Base-by-base conservation (phyloP, 345 rosid species). In the Sisymbrium altissimum region DNA sequence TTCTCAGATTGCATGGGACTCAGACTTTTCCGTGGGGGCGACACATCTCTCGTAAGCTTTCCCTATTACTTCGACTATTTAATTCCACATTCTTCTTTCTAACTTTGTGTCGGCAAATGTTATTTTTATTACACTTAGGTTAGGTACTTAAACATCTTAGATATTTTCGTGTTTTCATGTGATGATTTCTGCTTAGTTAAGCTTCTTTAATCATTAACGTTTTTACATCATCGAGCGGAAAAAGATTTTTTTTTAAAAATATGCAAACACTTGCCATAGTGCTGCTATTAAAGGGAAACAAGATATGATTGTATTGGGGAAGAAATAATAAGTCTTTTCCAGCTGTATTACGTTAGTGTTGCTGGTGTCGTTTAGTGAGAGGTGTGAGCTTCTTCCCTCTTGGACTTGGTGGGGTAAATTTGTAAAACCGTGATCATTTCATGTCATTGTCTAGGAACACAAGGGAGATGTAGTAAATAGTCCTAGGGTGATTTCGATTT, bases 1-100 rank as follows among this genome's bases (percentile, higher is more conserved):
- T 68, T 68, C 72, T 73, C 85, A 90, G 98, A 85, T 49, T 93
- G 98, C 80, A 74, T 82, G 19, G 85, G 88, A 73, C 78, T 90
- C 75, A 81, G 89, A 68, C 48, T 88, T 57, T 82, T 87, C 67
- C 74, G 95, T 76, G 90, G 89, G 80, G 77, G 83, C 50, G 89
- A 87, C 80, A 70, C 87, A 13, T 78, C 91, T 68, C 78, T 80
- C 90, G 98, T 92, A 71, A 80, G 84, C 53, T 73, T 25, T 14
- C 23, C 15, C 14, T 50, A 27, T n/a, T n/a, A n/a, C n/a, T n/a
- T n/a, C n/a, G n/a, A n/a, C n/a, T n/a, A n/a, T 73, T 40, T 79
- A 63, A 72, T 65, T 18, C 25, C 0, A 35, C 41, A 14, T 70
- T 38, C 35, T 49, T 36, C 14, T 15, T 32, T 12, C 17, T 60